Base-by-base conservation (phyloP, 768 basidiomycete genomes). In the Phallus indusiatus region DNA sequence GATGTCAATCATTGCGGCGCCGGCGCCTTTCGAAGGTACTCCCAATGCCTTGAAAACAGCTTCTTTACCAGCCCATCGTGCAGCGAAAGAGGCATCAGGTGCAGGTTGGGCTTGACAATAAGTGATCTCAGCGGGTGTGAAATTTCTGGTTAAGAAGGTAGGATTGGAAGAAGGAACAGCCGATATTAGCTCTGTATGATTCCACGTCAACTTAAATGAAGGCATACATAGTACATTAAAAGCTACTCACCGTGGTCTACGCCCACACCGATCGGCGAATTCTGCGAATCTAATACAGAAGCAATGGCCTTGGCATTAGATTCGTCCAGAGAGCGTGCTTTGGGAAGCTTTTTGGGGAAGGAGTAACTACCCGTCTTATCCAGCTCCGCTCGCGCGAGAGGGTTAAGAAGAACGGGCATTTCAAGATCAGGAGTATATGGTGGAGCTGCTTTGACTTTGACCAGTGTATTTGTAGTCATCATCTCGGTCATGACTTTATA, bases 31-130 rank as follows among this genome's bases (percentile, higher is more conserved):
- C 3, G 90, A 93, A 18, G 85, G 74, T 48, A 93, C 87, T 20
- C 91, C 89, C 1, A 99, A 80, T 5, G 93, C 89, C 76, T 98
- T 98, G 85, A 98, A 97, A 56, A 88, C 84, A 2, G 94, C 95
- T 71, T 98, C 96, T 74, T 98, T 99, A 54, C 92, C 95, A 28
- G 82, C 90, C 95, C 96, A 99, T 58, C 94, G 88, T 36, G 90
- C 94, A 20, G 96, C 95, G 68, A 96, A 94, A 1, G 95, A 97
- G 8, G 96, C 88, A 1, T 81, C 72, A 17, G 90, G 84, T 52
- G 89, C 90, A 1, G 95, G 86, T 67, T 97, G 93, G n/a, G 80
- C 65, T 54, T 75, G 78, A 73, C 94, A 97, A 77, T 98, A 97
- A 11, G 79, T 74, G 64, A 86, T 81, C 74, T 99, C 96, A 21